A percentile compares a stretch with the other conserved stretches of the same genome.
phyloP scores from a whole-genome alignment of 2,329 filamentous ascomycete species.

The Alternaria sp. region DNA sequence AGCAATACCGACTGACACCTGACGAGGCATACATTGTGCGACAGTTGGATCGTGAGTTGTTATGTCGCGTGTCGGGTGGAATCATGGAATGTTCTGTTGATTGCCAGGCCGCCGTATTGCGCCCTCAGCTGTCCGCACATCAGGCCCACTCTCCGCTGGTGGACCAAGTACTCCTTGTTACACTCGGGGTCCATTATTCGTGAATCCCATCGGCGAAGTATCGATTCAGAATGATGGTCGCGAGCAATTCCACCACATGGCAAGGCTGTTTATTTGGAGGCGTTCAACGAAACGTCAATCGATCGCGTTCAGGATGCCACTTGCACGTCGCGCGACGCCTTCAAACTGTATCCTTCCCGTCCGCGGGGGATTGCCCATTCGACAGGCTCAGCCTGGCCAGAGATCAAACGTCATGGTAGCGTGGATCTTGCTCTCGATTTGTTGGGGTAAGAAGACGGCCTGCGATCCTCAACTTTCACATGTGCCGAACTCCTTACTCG shows the following conservation, averaged over 20 bases:
- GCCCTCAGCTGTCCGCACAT: slow-evolving; percentile 16
- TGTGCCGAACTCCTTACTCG: neutral
- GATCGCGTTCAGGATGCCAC: neutral
- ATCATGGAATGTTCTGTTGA: neutral
- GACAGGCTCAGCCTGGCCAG: neutral
- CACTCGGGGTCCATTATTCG: neutral
- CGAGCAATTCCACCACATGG: slow-evolving; percentile 11
- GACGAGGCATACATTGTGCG: neutral
- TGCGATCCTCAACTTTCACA: neutral
- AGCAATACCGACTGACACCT: slow-evolving; percentile 1
- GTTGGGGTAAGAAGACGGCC: neutral
- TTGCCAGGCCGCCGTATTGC: neutral
- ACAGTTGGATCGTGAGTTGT: neutral
- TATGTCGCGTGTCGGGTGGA: neutral
- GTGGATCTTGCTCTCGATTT: neutral
- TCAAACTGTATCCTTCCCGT: neutral
- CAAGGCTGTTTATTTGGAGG: slow-evolving; percentile 16
- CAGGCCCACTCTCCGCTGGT: slow-evolving; percentile 16
- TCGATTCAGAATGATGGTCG: slow-evolving; percentile 6
- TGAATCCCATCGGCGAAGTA: neutral
- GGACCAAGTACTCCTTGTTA: slow-evolving; percentile 6
- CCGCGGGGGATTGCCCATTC: neutral
- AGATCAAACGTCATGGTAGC: neutral
- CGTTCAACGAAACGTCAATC: neutral
- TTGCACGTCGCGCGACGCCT: neutral